Evolutionary conservation across 2,329 filamentous ascomycete genomes (phyloP).

Genomic region (Colletotrichum cereale): DNA sequence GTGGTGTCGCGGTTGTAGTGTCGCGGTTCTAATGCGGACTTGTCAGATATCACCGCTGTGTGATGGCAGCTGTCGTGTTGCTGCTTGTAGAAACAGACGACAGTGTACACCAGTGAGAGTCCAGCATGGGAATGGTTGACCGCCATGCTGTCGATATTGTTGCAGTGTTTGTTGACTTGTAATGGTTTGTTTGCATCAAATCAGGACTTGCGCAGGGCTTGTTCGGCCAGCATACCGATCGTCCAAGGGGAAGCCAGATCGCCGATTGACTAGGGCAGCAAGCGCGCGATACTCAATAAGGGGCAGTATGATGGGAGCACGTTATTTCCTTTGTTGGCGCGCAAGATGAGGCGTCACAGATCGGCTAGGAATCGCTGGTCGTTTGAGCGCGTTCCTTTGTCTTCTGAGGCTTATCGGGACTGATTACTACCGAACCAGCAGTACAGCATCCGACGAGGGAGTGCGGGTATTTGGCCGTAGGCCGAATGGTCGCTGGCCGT

Average conservation of each 20-base stretch:
- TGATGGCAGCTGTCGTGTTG: background rate
- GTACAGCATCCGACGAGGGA: background rate
- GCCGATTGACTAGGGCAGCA: background rate
- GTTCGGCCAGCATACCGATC: background rate
- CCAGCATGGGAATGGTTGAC: constrained; percentile 3
- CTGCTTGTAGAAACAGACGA: background rate
- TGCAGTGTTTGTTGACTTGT: background rate
- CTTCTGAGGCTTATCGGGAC: too few species aligned
- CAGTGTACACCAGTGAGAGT: constrained; percentile 1
- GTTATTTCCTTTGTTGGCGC: background rate
- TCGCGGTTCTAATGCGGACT: background rate
- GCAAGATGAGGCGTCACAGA: background rate
- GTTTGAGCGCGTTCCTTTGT: background rate
- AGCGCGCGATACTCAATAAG: background rate
- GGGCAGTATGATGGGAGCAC: background rate
- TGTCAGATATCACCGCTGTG: background rate
- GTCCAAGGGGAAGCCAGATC: background rate
- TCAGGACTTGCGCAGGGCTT: background rate
- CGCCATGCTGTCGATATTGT: background rate
- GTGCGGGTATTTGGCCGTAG: too few species aligned
- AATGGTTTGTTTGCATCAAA: background rate
- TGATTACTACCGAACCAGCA: background rate
- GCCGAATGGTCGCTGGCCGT: too few species aligned
- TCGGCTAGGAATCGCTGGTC: background rate
- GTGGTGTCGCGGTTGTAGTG: constrained; percentile 10